Base-by-base conservation (phyloP, 768 basidiomycete species). In the Tulasnella sp. region DNA sequence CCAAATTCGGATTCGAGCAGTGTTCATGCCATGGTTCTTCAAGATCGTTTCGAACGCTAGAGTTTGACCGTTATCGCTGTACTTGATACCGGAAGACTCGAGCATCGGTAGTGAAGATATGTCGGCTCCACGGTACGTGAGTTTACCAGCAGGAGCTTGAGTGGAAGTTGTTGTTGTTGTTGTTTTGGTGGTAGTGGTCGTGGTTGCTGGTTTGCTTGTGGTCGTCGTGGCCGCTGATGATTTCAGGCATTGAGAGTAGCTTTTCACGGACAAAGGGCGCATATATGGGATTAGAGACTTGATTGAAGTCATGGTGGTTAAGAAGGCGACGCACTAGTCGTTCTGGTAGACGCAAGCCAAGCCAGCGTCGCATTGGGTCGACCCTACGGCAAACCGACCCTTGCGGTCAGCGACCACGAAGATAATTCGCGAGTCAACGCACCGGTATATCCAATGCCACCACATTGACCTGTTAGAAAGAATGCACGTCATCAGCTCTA, bases 1-100 rank as follows among this genome's bases (percentile, higher is more conserved):
- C 91, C 91, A 92, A 39, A 92, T 84, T 18, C 91, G 86, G 71
- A 91, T 88, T 18, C 91, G 88, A 12, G 89, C 90, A 9, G 90
- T 84, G 80, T 91, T 91, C 71, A 87, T 85, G 42, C 91, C 91
- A 80, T 90, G 88, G 72, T 87, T 87, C 16, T 84, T 84, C 9
- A 91, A 85, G 77, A 92, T 91, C 0, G 85, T 87, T 82, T 92
- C 91, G 79, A 90, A 88, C 1, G 85, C 81, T 72, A 82, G 79
- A 42, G 81, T 76, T 80, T 85, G 85, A 38, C 83, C 84, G 31
- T 84, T 83, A 79, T 90, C 89, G 36, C 87, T 86, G 84, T 88
- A 90, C 0, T 81, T 83, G 21, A 85, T 82, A 12, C 90, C 90
- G 1, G 86, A 82, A n/a, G 86, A 85, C 83, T 91, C 90, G 10